Percentiles rank a stretch among this genome's conserved stretches.
Conservation (phyloP, 257 asterid species). For the Gardenia jasminoides region DNA sequence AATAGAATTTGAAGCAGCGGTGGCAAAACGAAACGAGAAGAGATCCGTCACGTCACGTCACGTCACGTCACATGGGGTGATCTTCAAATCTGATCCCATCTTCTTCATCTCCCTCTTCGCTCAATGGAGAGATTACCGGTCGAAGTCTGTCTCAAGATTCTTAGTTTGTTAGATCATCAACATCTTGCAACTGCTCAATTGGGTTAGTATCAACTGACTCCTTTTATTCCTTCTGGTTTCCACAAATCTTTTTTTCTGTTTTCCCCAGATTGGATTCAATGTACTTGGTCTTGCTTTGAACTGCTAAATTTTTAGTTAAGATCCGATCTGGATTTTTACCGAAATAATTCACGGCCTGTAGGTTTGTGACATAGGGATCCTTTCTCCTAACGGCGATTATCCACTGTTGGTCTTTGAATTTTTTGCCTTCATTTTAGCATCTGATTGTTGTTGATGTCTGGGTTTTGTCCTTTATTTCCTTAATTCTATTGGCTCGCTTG, state of each 20-base stretch:
- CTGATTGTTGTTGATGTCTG: not conserved
- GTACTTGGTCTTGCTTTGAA: conserved; percentile 1
- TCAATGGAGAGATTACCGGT: conserved; percentile 64
- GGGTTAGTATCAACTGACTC: conserved; percentile 41
- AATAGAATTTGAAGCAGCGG: not conserved
- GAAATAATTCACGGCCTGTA: too few species aligned
- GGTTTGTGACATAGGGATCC: not conserved
- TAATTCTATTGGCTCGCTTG: too few species aligned
- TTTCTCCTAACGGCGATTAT: not conserved
- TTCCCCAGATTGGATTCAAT: not conserved
- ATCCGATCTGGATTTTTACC: conserved; percentile 31
- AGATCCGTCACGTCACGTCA: too few species aligned
- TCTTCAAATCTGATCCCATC: too few species aligned
- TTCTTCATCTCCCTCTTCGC: too few species aligned
- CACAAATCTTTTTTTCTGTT: conserved; percentile 3
- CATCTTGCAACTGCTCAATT: conserved; percentile 74
- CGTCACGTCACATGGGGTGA: too few species aligned
- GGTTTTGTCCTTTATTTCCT: not conserved
- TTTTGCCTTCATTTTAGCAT: not conserved
- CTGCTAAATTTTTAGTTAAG: conserved; percentile 20
- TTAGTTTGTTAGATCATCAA: conserved; percentile 67
- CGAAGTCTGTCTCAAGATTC: conserved; percentile 59
- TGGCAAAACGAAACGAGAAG: not conserved
- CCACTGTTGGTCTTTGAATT: not conserved
- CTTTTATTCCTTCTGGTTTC: conserved; percentile 1